These are phyloP conservation scores for Theobroma grandiflorum DNA, from an alignment of 441 rosid species.

Conservation along the genomic window DNA sequence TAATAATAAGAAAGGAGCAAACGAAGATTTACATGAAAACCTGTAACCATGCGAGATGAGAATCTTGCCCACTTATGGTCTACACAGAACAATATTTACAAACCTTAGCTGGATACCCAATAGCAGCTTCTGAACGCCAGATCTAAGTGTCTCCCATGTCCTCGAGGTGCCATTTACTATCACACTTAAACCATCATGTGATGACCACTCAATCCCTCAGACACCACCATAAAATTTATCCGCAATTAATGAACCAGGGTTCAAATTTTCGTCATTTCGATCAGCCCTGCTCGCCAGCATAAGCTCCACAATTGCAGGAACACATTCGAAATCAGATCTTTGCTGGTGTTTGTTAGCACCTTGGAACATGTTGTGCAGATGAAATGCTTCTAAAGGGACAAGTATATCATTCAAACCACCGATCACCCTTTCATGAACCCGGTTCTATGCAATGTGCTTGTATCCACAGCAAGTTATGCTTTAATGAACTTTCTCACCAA, in stretches of 20 bases:
- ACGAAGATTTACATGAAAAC: no score
- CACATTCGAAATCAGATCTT: slow-evolving; percentile 75
- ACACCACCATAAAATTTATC: slow-evolving; percentile 26
- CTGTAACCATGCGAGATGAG: no score
- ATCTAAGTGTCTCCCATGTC: slow-evolving; percentile 80
- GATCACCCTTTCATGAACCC: slow-evolving; percentile 80
- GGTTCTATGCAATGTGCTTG: slow-evolving; percentile 57
- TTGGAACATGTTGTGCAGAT: slow-evolving; percentile 60
- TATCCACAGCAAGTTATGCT: slow-evolving; percentile 78
- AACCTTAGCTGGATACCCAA: slow-evolving; percentile 75
- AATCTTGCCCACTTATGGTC: no score
- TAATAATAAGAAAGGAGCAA: background rate
- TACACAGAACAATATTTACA: slow-evolving; percentile 68
- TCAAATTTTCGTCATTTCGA: slow-evolving; percentile 38
- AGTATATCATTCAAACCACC: slow-evolving; percentile 74
- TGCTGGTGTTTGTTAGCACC: slow-evolving; percentile 68
- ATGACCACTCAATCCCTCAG: slow-evolving; percentile 45
- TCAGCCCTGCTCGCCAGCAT: slow-evolving; percentile 81
- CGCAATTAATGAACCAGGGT: slow-evolving; percentile 24
- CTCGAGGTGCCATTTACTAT: slow-evolving; percentile 62
- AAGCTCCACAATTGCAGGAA: slow-evolving; percentile 81
- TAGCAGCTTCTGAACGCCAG: slow-evolving; percentile 64
- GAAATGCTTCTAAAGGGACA: slow-evolving; percentile 72
- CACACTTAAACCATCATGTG: slow-evolving; percentile 45
- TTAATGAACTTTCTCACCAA: slow-evolving; percentile 83